Evolutionary conservation across 1,284 basidiomycete genomes (phyloP), one percentile per base, ranked within the genome.

Genomic region (Fomitopsis schrenkii): DNA sequence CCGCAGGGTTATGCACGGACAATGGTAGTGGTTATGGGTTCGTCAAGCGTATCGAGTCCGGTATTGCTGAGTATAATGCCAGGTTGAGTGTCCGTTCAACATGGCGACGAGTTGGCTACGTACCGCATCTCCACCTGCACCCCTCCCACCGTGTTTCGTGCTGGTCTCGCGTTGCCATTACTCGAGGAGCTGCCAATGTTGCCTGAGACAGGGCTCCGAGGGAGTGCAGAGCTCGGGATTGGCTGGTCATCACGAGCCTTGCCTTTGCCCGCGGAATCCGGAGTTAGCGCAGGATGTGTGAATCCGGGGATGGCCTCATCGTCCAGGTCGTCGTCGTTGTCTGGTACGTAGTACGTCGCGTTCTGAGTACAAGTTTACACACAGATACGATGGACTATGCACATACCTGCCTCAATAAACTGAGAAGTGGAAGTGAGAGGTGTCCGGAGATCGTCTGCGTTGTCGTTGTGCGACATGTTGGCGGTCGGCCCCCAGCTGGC

Each of bases 11-110:
- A 15, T 54, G 58, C 36, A 80, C 92, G 67, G 67, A 96, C 95
- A 66, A 98, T 95, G 0, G 95, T 97, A 19, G 85, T 83, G 8
- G 87, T 85, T 15, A 97, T 85, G 0, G 95, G 94, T 73, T 98
- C 95, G 70, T 97, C 95, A 30, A 98, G 82, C 0, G 95, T 97
- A 69, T 95, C 90, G 15, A 81, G 81, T 7, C 91, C 92, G 7
- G 91, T 83, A 74, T 88, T 48, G 3, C 58, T 59, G 30, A 15
- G 8, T 19, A 7, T 12, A 5, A 14, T n/a, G 36, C 22, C 10
- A 38, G 19, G 3, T 30, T 12, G 52, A 10, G 9, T 19, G 93
- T 68, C 92, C 92, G 59, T 28, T 22, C 19, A n/a, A 33, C 55
- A 58, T 26, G 12, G 52, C 30, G 19, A 40, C 19, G 42, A 57